Evolutionary conservation across 2,329 filamentous ascomycete genomes (phyloP).

Genomic region (Polychaeton citri): DNA sequence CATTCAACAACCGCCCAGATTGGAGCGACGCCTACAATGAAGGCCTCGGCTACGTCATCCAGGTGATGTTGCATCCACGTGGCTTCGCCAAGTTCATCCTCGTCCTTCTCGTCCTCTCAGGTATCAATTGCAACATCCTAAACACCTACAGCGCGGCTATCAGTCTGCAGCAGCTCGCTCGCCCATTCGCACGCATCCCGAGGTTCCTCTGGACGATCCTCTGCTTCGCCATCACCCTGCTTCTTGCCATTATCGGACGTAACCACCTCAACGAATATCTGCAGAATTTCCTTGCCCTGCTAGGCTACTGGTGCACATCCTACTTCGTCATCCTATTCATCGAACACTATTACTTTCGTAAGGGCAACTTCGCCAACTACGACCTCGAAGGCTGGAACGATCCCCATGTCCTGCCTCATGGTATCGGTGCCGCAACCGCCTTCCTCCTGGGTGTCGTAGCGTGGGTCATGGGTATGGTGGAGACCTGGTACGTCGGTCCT

Average conservation of each 20-base stretch:
- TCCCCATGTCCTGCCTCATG: conserved; percentile 27
- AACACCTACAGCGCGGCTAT: conserved; percentile 31
- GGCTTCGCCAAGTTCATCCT: conserved; percentile 38
- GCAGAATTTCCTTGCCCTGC: conserved; percentile 31
- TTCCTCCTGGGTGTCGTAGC: conserved; percentile 26
- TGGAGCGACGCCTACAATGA: conserved; percentile 29
- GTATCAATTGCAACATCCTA: conserved; percentile 28
- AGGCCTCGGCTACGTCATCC: conserved; percentile 35
- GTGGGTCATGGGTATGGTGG: conserved; percentile 46
- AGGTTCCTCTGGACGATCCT: conserved; percentile 35
- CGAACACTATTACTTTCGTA: conserved; percentile 33
- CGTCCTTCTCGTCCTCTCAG: conserved; percentile 22
- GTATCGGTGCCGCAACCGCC: conserved; percentile 26
- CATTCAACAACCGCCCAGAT: conserved; percentile 25
- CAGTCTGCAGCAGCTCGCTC: conserved; percentile 33
- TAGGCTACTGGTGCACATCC: conserved; percentile 35
- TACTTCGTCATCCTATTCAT: conserved; percentile 34
- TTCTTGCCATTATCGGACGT: conserved; percentile 30
- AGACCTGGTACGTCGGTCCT: conserved; percentile 39
- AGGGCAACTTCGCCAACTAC: conserved; percentile 26
- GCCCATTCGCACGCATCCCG: conserved; percentile 38
- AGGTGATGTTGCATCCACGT: conserved; percentile 30
- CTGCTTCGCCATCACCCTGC: conserved; percentile 30
- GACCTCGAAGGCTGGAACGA: conserved; percentile 34
- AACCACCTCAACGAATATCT: conserved; percentile 29